A percentile compares a stretch with the other conserved stretches of the same genome.
Conservation (phyloP, 2,329 filamentous ascomycete genomes). For the Colletotrichum sp. region DNA sequence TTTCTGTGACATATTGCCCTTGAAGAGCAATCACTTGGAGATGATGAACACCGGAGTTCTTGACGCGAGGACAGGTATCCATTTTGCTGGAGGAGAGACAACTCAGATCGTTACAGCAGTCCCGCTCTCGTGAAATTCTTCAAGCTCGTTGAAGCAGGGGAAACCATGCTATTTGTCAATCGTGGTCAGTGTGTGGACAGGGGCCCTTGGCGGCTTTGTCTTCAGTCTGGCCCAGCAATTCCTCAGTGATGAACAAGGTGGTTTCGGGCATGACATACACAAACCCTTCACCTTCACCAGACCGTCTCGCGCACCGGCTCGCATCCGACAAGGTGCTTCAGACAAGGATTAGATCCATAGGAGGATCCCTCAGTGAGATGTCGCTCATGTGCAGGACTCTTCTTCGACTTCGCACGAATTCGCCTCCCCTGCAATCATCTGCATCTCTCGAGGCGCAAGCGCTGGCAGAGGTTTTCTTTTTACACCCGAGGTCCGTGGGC, state of each 20-base stretch:
- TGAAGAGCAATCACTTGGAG: neutral
- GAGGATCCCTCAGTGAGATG: neutral
- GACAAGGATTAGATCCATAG: neutral
- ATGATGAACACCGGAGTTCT: neutral
- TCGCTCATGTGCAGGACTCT: neutral
- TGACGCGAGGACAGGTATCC: neutral
- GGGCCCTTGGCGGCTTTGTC: neutral
- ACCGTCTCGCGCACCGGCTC: neutral
- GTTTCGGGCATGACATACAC: neutral
- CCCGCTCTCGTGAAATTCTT: neutral
- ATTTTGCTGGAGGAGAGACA: neutral
- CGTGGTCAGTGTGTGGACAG: neutral
- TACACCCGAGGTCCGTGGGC: neutral
- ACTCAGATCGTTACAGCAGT: neutral
- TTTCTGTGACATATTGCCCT: neutral
- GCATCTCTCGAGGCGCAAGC: neutral
- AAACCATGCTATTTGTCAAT: conserved; percentile 21
- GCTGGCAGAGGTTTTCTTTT: neutral
- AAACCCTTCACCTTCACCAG: neutral
- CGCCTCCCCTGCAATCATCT: neutral
- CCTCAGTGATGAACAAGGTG: neutral
- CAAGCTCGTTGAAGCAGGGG: conserved; percentile 2
- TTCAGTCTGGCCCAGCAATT: neutral
- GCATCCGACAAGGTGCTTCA: neutral
- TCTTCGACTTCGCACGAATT: neutral